These are phyloP conservation scores for Linnemannia elongata DNA, from an alignment of 192 early-diverging fungal genomes.

Conservation along the genomic window DNA sequence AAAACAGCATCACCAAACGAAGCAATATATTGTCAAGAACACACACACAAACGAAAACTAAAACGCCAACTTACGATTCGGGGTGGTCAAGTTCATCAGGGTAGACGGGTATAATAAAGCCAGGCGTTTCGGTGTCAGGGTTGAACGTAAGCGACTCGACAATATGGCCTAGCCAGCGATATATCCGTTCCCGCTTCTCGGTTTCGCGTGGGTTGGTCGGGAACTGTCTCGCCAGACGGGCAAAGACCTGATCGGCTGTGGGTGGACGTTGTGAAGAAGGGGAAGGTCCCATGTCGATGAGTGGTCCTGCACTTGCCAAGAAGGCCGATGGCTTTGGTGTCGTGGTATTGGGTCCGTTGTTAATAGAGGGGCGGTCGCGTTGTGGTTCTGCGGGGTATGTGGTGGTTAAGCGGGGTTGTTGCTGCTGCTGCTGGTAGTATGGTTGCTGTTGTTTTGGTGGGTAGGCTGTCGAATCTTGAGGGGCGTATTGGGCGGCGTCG, in stretches of 20 bases:
- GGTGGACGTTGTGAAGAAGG: not conserved
- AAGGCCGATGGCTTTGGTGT: conserved; percentile 17
- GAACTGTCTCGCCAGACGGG: conserved; percentile 12
- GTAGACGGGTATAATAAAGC: conserved; percentile 23
- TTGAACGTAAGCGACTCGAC: conserved; percentile 17
- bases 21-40: not conserved
- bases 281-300: conserved; percentile 28
- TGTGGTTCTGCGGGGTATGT: conserved; percentile 33
- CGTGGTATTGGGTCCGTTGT: not conserved
- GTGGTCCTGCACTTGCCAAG: conserved; percentile 40
- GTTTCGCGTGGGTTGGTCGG: conserved; percentile 24
- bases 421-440: conserved; percentile 14
- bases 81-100: conserved; percentile 30
- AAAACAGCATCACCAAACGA: not conserved
- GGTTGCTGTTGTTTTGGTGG: conserved; percentile 17
- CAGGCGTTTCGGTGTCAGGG: conserved; percentile 12
- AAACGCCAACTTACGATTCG: conserved; percentile 7
- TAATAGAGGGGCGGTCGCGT: not conserved
- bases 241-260: conserved; percentile 21
- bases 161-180: conserved; percentile 17
- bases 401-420: conserved; percentile 29
- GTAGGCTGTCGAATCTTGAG: conserved; percentile 17
- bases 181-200: conserved; percentile 27
- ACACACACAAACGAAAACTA: not conserved
- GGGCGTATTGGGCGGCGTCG: not conserved